A percentile compares a stretch with the other conserved stretches of the same genome.
Conservation (phyloP, 2,329 filamentous ascomycete genomes). For the Alternaria gansuensis region DNA sequence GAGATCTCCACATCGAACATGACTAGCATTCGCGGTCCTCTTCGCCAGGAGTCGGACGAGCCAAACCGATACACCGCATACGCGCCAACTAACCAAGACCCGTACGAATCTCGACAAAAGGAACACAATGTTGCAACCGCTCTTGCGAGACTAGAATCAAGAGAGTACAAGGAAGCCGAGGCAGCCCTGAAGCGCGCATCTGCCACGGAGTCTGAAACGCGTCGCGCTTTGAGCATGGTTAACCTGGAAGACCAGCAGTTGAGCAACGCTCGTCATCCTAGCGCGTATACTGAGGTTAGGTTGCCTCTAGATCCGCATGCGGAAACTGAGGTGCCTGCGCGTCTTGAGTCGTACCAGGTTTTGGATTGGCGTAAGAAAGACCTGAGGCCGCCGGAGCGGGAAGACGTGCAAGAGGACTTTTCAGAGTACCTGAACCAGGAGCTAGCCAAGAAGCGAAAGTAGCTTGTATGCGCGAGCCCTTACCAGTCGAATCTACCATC, state of each 20-base stretch:
- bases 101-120: background rate
- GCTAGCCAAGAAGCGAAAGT: background rate
- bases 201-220: background rate
- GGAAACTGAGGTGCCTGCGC: background rate
- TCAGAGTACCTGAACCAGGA: background rate
- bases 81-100: background rate
- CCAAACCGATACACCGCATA: slow-evolving; percentile 2
- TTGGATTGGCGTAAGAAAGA: slow-evolving; percentile 9
- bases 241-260: slow-evolving; percentile 8
- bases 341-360: slow-evolving; percentile 7
- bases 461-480: background rate
- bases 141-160: background rate
- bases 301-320: background rate
- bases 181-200: slow-evolving; percentile 3
- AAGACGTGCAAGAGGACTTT: background rate
- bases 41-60: background rate
- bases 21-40: background rate
- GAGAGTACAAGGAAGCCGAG: slow-evolving; percentile 15
- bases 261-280: slow-evolving; percentile 9
- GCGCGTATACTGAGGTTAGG: background rate
- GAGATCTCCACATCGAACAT: background rate
- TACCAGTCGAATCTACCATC: background rate
- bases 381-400: background rate
- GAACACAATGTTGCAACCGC: background rate
- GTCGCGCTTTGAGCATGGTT: slow-evolving; percentile 9